phyloP scores from a whole-genome alignment of 2,329 filamentous ascomycete species.

The Chaetomium olivaceum region DNA sequence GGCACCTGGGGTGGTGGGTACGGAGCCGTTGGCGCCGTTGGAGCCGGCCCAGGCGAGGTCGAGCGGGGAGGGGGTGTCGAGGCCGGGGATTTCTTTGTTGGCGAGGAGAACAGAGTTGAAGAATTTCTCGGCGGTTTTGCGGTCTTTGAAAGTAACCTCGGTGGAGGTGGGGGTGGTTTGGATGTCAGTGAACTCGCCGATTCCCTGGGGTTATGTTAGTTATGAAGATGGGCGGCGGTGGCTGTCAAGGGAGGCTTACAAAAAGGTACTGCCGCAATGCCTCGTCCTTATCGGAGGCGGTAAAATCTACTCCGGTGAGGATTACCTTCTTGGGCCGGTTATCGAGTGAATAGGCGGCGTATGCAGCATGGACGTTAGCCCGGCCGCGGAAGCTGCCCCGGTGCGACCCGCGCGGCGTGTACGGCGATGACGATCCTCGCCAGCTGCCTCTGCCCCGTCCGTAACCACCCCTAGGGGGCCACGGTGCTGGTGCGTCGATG shows the following conservation, averaged over 20 bases:
- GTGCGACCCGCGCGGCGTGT: slow-evolving; percentile 37
- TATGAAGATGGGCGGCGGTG: slow-evolving; percentile 1
- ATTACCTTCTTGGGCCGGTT: slow-evolving; percentile 71
- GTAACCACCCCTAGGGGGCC: slow-evolving; percentile 23
- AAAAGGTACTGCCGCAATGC: slow-evolving; percentile 69
- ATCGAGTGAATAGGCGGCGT: slow-evolving; percentile 68
- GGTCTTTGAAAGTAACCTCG: slow-evolving; percentile 64
- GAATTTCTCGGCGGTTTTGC: slow-evolving; percentile 70
- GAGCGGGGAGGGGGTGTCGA: slow-evolving; percentile 58
- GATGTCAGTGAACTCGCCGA: slow-evolving; percentile 63
- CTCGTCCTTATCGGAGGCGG: slow-evolving; percentile 64
- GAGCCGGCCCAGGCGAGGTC: slow-evolving; percentile 63
- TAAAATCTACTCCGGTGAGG: slow-evolving; percentile 64
- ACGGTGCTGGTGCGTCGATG: slow-evolving; percentile 39
- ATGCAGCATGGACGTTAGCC: slow-evolving; percentile 46
- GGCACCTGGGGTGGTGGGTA: slow-evolving; percentile 18
- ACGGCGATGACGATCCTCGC: slow-evolving; percentile 32
- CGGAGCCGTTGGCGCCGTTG: slow-evolving; percentile 22
- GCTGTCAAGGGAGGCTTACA: slow-evolving; percentile 46
- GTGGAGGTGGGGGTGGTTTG: slow-evolving; percentile 50
- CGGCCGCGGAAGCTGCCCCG: slow-evolving; percentile 34
- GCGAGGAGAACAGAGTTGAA: slow-evolving; percentile 54
- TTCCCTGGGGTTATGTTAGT: slow-evolving; percentile 48
- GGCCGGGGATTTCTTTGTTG: slow-evolving; percentile 59
- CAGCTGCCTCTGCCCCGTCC: slow-evolving; percentile 30